Evolutionary conservation across 768 basidiomycete genomes (phyloP), one percentile per base, ranked within the genome.

Genomic region (Mycena venus): DNA sequence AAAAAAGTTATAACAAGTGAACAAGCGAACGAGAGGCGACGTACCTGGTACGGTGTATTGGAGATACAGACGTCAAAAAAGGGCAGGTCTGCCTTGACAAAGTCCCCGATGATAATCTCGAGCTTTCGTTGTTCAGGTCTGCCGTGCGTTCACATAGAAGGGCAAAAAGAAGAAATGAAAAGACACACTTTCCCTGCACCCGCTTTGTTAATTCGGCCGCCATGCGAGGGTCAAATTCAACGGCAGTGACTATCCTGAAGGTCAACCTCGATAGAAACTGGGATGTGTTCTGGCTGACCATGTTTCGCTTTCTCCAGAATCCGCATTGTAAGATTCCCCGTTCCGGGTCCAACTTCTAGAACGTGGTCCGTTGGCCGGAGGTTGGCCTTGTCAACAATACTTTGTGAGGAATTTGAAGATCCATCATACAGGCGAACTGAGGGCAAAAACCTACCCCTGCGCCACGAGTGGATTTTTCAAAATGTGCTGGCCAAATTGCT

Each of bases 51-150:
- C 1, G 98, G 98, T 0, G 98, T 99, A 81, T 99, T 99, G 78
- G 96, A 97, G 80, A 99, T 99, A 88, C 98, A 99, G 68, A 98
- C 98, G 83, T 99, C 98, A 73, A 99, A 99, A 85, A 97, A 99
- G 12, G 98, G 98, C 23, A 99, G 87, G 66, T 97, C 95, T n/a
- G 95, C 96, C 84, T 99, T 99, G 80, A 99, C 95, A 81, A 99
- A 99, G 84, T 99, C 98, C 60, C 98, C 98, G 71, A 99, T 94
- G 78, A 98, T 92, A 74, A 99, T 93, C 76, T 98, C 95, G 1
- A 99, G 91, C 80, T 98, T 98, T 77, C 94, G 91, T 83, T 99
- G 98, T 80, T 97, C 96, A 3, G 98, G 96, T 81, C 97, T 99
- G 79, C 31, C 34, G 21, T 21, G 31, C 32, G 38, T 53, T 11